Evolutionary conservation across 768 basidiomycete genomes (phyloP), one percentile per base, ranked within the genome.

Genomic region (Agrocybe praecox): DNA sequence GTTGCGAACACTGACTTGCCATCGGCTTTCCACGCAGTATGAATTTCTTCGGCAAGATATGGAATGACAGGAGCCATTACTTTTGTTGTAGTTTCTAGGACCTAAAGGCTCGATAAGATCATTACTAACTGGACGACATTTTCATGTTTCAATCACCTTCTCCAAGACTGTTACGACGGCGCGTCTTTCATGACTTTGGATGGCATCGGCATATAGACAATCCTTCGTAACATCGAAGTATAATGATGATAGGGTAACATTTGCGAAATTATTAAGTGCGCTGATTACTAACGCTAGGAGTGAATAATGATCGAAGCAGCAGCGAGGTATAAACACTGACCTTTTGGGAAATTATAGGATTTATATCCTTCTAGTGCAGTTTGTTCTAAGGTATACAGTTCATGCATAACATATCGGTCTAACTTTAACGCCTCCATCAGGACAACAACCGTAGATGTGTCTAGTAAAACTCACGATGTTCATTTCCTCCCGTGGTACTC

Each of bases 211-310:
- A 66, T 99, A 98, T 10, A 99, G 74, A 45, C 82, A 81, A 69
- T 98, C 96, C 69, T 97, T 97, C 32, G 86, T 91, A 48, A 92
- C 86, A 65, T 96, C 94, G 60, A 98, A 92, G 72, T 98, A 98
- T 29, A 96, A 74, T 0, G 94, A 88, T 0, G 96, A 98, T 19
- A 98, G 79, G 0, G 90, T 92, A 56, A 86, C 80, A 64, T 93
- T 94, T 24, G 87, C 83, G 61, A 97, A 98, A 60, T 88, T 84
- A 36, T 80, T 83, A 12, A 96, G 70, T 9, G 89, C 76, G 52
- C 78, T 85, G 62, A 91, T 80, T 34, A 92, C 94, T 96, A 6
- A 6, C 46, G 19, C 19, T 45, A 22, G 19, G 21, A 17, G 24
- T 21, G 32, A 15, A 18, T 32, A 40, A 9, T 29, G 29, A 42